A percentile compares a stretch with the other conserved stretches of the same genome.
Evolutionary conservation across 768 basidiomycete species (phyloP).

Genomic region (Mycena galericulata): DNA sequence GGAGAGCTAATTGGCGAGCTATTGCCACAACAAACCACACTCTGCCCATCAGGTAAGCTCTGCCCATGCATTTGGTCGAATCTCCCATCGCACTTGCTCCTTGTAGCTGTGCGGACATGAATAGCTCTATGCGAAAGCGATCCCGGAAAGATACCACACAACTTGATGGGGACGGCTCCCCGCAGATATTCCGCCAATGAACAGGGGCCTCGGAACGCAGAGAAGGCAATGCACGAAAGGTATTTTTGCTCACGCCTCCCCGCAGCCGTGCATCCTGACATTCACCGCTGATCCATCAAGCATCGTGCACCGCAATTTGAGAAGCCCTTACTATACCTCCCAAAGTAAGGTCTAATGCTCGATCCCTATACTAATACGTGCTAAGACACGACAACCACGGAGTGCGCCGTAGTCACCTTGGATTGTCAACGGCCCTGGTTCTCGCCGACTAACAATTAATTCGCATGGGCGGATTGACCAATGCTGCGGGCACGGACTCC

Average conservation of each 20-base stretch:
- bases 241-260: slow-evolving; percentile 4
- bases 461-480: too few species aligned
- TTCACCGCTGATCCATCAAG: slow-evolving; percentile 31
- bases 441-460: not conserved
- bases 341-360: not conserved
- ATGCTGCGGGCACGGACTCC: not conserved
- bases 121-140: slow-evolving; percentile 1
- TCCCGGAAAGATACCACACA: not conserved
- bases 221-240: not conserved
- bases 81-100: slow-evolving; percentile 1
- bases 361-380: not conserved
- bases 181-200: slow-evolving; percentile 26
- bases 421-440: not conserved
- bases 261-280: slow-evolving; percentile 13
- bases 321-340: not conserved
- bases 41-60: slow-evolving; percentile 12
- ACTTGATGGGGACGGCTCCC: not conserved
- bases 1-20: not conserved
- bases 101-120: slow-evolving; percentile 27
- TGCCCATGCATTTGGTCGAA: slow-evolving; percentile 1
- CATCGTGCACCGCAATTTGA: slow-evolving; percentile 33
- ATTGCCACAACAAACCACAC: not conserved
- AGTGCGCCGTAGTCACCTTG: slow-evolving; percentile 11
- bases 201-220: slow-evolving; percentile 16
- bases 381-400: slow-evolving; percentile 30